Evolutionary conservation across 306 rosid species (phyloP), one percentile per base, ranked within the genome.

Genomic region (Fragaria vesca): DNA sequence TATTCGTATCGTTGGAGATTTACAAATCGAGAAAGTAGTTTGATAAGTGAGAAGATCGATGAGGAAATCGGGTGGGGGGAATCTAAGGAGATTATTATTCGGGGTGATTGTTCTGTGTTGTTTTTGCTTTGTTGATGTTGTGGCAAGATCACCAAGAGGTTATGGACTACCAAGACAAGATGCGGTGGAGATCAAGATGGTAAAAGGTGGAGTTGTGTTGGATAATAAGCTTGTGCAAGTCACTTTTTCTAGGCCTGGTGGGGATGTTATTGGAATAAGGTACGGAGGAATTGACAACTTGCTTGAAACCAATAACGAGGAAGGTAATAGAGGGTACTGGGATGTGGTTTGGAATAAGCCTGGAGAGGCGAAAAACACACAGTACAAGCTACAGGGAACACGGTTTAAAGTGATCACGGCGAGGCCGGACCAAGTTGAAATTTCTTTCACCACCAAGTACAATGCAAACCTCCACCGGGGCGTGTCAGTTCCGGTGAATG

Each of bases 261-360:
- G 98, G 20, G 74, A 89, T 58, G 72, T 92, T 4, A 6, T 76
- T 42, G 91, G 86, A 73, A 79, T 90, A 79, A 83, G 86, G 16
- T 88, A 84, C 43, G 68, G 72, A 12, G 91, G 93, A 62, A 80
- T 79, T 38, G 52, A 80, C 2, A 89, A 89, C 82, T 20, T 92
- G 28, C 91, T 94, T 46, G 91, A 84, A 1, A 0, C 40, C 30
- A n/a, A 26, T 0, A 85, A 84, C 32, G 3, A 30, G 0, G 26
- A 20, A 20, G 0, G 28, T 1, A 62, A 94, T 42, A 92, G 97
- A 87, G 98, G 97, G 91, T 94, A 94, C 73, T 81, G 87, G 63
- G 94, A 94, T 61, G 85, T 87, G 21, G 91, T 80, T 47, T 91
- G 98, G 96, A 90, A 84, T 75, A 51, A 40, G 20, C 89, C 82